Evolutionary conservation across 2,329 filamentous ascomycete species (phyloP), one percentile per base, ranked within the genome.

Genomic region (Ascosphaera acerosa): DNA sequence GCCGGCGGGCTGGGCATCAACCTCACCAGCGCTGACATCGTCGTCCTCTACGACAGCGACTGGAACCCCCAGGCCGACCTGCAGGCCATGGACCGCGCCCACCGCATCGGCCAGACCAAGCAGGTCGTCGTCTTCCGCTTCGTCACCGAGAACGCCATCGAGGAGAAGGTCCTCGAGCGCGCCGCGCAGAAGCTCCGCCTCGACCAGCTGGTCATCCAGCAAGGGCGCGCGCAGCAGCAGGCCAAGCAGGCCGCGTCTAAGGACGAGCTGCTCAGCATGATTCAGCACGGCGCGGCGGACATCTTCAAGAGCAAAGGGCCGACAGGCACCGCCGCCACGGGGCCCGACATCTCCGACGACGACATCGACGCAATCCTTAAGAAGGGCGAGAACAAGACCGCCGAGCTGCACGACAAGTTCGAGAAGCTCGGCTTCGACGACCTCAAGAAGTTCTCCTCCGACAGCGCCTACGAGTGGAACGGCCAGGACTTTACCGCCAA

Each of bases 41-140:
- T 97, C 43, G 92, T 97, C 40, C 97, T 97, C 52, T 97, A 94
- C 53, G 87, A 97, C 45, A 71, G 94, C 36, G 87, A 97, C 49
- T 97, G 89, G 89, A 97, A 97, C 44, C 87, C 87, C 0, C 87
- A 89, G 32, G 97, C 97, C 87, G 87, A 97, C 57, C 91, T 91
- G 52, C 87, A 97, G 52, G 97, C 87, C 44, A 89, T 97, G 54
- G 89, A 97, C 49, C 70, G 87, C 43, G 89, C 80, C 44, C 87
- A 97, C 54, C 78, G 87, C 40, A 97, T 97, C 41, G 87, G 87
- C 2, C 87, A 97, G 51, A 94, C 87, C 1, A 73, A 87, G 18
- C 87, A 97, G 48, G 87, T 97, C 18, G 84, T 94, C 50, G 94
- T 97, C 35, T 97, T 94, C 55, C 80, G 84, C 2, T 70, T 94